Conservation (phyloP, 768 basidiomycete genomes). For the Sistotremastrum suecicum region DNA sequence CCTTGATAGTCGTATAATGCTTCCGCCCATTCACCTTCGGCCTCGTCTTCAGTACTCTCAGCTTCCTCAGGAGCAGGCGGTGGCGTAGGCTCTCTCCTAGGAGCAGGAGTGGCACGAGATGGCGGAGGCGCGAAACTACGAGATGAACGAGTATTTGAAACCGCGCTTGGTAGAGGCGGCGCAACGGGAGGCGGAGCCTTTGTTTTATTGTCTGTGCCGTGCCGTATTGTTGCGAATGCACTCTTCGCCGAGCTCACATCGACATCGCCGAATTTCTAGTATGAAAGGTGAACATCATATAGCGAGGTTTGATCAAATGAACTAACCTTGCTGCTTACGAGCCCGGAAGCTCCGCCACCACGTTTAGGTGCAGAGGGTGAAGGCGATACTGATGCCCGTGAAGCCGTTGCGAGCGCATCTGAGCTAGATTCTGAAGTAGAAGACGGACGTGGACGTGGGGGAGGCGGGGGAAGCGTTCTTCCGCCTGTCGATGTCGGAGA, state of each 20-base stretch:
- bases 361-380: conserved; percentile 6
- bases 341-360: not conserved
- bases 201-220: conserved; percentile 26
- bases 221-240: conserved; percentile 32
- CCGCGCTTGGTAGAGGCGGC: conserved; percentile 25
- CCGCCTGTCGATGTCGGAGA: no score
- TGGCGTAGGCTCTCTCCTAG: conserved; percentile 19
- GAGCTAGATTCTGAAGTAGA: conserved; percentile 5
- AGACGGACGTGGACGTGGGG: conserved; percentile 16
- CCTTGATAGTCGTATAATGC: conserved; percentile 65
- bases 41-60: conserved; percentile 16
- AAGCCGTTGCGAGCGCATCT: conserved; percentile 6
- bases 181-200: conserved; percentile 21
- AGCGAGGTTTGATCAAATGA: not conserved
- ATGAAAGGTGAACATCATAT: not conserved
- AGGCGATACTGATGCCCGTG: conserved; percentile 2
- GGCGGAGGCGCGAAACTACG: conserved; percentile 36
- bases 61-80: conserved; percentile 20
- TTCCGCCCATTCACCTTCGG: conserved; percentile 60
- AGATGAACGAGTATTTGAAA: conserved; percentile 23
- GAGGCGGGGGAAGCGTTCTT: conserved; percentile 1
- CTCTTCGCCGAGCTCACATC: conserved; percentile 36
- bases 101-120: conserved; percentile 11
- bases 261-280: conserved; percentile 46
- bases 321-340: conserved; percentile 12